These are phyloP conservation scores for Sarocladium brachiariae DNA, from an alignment of 2,329 filamentous ascomycete species.

Conservation along the genomic window DNA sequence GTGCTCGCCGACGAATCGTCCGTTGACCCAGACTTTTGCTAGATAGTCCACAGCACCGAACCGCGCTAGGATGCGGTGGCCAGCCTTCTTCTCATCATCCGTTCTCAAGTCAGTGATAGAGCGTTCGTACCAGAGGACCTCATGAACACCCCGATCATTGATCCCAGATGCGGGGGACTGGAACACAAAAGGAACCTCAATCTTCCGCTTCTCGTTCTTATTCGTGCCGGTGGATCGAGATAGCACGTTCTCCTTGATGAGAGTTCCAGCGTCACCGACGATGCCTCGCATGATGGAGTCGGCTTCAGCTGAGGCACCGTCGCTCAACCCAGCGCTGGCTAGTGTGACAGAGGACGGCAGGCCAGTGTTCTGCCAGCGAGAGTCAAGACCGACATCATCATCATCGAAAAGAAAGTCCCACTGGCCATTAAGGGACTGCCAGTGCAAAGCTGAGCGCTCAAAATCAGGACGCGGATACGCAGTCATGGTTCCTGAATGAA, in stretches of 20 bases:
- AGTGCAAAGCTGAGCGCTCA: constrained; percentile 45
- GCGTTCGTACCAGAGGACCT: constrained; percentile 62
- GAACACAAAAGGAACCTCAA: constrained; percentile 59
- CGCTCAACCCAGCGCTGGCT: constrained; percentile 15
- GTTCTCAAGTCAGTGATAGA: constrained; percentile 42
- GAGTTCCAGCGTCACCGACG: constrained; percentile 17
- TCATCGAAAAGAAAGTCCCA: constrained; percentile 64
- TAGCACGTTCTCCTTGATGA: constrained; percentile 39
- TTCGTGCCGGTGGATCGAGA: constrained; percentile 20
- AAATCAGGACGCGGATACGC: constrained; percentile 62
- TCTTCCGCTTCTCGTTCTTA: constrained; percentile 42
- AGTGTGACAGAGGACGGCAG: constrained; percentile 37
- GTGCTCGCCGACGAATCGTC: constrained; percentile 45
- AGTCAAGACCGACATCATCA: constrained; percentile 45
- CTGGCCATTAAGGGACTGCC: constrained; percentile 54
- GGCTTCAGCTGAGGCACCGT: constrained; percentile 28
- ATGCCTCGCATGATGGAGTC: constrained; percentile 21
- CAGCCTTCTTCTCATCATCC: constrained; percentile 29
- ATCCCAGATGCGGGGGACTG: constrained; percentile 58
- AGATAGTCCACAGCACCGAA: constrained; percentile 59
- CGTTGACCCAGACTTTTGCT: constrained; percentile 50
- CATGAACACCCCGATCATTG: constrained; percentile 53
- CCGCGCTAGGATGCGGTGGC: constrained; percentile 40
- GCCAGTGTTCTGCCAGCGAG: constrained; percentile 46
- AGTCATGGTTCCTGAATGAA: no score